Conservation (phyloP, 495 filamentous ascomycete species). For the Hyaloscypha hepaticicola region DNA sequence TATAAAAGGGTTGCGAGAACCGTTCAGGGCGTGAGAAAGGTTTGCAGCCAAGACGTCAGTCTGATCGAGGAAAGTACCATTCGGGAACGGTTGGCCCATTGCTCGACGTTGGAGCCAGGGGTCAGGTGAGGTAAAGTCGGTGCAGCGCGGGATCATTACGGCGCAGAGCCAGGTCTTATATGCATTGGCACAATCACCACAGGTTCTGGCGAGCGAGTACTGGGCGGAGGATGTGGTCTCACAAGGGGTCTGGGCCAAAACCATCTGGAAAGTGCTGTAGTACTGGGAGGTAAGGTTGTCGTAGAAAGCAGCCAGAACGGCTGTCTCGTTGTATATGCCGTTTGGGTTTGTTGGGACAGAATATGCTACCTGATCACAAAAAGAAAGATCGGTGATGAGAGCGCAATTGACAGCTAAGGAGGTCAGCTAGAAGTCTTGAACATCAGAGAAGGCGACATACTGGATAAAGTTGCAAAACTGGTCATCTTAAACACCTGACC, state of each 20-base stretch:
- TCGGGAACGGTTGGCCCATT: conserved; percentile 63
- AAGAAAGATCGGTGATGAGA: conserved; percentile 76
- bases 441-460: conserved; percentile 47
- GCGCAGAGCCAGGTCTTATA: conserved; percentile 96
- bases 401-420: conserved; percentile 63
- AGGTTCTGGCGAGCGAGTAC: conserved; percentile 79
- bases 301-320: conserved; percentile 61
- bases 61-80: conserved; percentile 54
- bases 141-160: conserved; percentile 88
- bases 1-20: conserved; percentile 68
- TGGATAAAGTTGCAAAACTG: conserved; percentile 71
- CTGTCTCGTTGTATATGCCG: conserved; percentile 45
- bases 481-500: conserved; percentile 67
- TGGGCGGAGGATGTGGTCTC: conserved; percentile 61
- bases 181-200: conserved; percentile 69
- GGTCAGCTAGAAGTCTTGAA: conserved; percentile 24
- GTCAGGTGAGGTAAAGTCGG: conserved; percentile 64
- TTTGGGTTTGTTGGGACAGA: conserved; percentile 79
- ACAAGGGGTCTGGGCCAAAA: conserved; percentile 82
- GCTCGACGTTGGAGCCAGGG: conserved; percentile 66
- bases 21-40: conserved; percentile 35
- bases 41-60: conserved; percentile 35
- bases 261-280: conserved; percentile 76
- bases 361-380: conserved; percentile 86
- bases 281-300: conserved; percentile 58